Conservation (phyloP, 1,284 basidiomycete genomes). For the Phellopilus nigrolimitatus region DNA sequence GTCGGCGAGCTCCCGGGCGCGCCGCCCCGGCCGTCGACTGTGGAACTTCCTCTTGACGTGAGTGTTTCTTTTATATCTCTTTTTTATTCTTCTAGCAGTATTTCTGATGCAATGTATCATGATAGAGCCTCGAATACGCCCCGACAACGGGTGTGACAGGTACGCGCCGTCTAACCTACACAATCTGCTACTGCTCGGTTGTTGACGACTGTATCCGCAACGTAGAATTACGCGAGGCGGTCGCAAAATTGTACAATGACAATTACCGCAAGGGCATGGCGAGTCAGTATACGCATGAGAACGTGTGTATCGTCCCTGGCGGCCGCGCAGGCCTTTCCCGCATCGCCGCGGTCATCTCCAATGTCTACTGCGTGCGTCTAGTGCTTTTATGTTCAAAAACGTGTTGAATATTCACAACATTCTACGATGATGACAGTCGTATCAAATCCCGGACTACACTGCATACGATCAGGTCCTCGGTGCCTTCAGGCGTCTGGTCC, state of each 20-base stretch:
- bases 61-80: neutral
- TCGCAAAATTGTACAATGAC: conserved; percentile 83
- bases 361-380: conserved; percentile 65
- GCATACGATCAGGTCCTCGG: conserved; percentile 82
- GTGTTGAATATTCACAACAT: neutral
- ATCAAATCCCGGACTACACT: conserved; percentile 87
- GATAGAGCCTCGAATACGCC: conserved; percentile 77
- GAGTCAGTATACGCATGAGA: conserved; percentile 86
- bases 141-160: conserved; percentile 90
- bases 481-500: conserved; percentile 85
- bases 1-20: conserved; percentile 80
- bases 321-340: conserved; percentile 86
- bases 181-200: conserved; percentile 20
- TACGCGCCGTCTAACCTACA: conserved; percentile 34
- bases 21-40: conserved; percentile 56
- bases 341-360: conserved; percentile 85
- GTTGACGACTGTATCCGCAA: conserved; percentile 19
- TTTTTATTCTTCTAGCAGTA: neutral
- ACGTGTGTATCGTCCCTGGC: conserved; percentile 88
- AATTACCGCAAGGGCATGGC: conserved; percentile 78
- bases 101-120: neutral
- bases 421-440: conserved; percentile 45
- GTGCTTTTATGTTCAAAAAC: neutral
- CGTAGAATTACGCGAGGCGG: conserved; percentile 57
- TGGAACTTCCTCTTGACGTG: conserved; percentile 60